phyloP scores from a whole-genome alignment of 73 alveolate genomes.

The Paramecium sexaurelia region DNA sequence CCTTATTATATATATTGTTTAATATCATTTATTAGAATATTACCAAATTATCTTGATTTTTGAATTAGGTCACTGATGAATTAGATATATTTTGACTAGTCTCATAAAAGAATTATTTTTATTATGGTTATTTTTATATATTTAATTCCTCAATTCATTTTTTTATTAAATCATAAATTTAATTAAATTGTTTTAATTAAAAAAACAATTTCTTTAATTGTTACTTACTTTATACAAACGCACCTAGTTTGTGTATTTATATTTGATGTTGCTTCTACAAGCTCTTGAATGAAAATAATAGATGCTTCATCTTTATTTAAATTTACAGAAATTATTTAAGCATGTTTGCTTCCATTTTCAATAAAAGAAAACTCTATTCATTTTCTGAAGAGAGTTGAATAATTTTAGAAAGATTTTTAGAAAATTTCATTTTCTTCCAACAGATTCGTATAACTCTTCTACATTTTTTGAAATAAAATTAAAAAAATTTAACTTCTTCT shows the following conservation, averaged over 20 bases:
- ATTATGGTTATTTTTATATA: neutral
- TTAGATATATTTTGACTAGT: neutral
- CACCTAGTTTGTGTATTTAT: neutral
- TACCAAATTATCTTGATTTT: neutral
- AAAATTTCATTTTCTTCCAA: constrained; percentile 17
- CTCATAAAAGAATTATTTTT: neutral
- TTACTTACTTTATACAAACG: neutral
- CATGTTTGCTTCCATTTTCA: no score
- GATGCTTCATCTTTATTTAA: neutral
- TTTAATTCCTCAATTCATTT: neutral
- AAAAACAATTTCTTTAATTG: neutral
- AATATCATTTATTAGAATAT: no score
- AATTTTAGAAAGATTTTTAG: no score
- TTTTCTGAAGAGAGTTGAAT: no score
- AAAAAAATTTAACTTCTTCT: neutral
- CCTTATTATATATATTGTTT: no score
- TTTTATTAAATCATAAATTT: neutral
- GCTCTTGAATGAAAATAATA: neutral
- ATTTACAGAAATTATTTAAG: neutral
- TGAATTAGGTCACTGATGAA: neutral
- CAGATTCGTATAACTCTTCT: neutral
- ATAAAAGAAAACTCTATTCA: no score
- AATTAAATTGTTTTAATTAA: neutral
- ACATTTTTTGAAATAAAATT: neutral
- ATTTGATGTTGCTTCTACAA: neutral